Percentiles rank a stretch among this genome's conserved stretches.
These are phyloP conservation scores for Asterella californica DNA, from an alignment of 225 moss, liverwort and hornwort species.

Conservation along the genomic window DNA sequence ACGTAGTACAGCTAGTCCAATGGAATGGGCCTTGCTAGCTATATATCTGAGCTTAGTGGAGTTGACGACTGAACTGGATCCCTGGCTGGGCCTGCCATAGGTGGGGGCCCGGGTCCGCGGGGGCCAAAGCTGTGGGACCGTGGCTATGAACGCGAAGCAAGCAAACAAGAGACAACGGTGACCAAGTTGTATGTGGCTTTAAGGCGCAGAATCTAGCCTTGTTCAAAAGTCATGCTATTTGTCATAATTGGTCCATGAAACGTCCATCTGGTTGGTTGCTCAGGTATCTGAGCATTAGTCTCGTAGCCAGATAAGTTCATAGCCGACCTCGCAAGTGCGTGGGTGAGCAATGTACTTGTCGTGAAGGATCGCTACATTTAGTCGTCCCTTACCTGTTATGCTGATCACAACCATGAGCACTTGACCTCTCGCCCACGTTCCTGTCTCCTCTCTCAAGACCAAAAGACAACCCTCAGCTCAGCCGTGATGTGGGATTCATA, in stretches of 20 bases:
- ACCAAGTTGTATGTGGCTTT: background rate
- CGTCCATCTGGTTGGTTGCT: background rate
- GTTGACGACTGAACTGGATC: background rate
- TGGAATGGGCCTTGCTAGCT: background rate
- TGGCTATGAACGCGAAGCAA: background rate
- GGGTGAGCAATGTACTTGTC: too few species aligned
- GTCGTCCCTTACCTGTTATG: too few species aligned
- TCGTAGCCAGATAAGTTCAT: background rate
- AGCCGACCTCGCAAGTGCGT: background rate
- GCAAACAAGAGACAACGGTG: slow-evolving; percentile 1
- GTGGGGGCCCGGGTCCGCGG: too few species aligned
- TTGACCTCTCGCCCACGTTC: background rate
- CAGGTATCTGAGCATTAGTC: background rate
- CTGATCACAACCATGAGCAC: too few species aligned
- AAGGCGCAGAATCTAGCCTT: slow-evolving; percentile 1
- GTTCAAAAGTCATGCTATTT: slow-evolving; percentile 1
- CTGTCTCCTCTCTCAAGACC: background rate
- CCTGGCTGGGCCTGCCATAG: background rate
- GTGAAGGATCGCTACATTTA: too few species aligned
- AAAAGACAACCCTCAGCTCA: background rate
- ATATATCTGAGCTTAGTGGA: background rate
- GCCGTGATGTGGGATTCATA: background rate
- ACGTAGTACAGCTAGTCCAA: background rate
- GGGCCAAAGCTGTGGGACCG: background rate
- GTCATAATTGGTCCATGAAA: slow-evolving; percentile 9